Conservation (phyloP, 1,284 basidiomycete species). For the Porogramme epimiltina region DNA sequence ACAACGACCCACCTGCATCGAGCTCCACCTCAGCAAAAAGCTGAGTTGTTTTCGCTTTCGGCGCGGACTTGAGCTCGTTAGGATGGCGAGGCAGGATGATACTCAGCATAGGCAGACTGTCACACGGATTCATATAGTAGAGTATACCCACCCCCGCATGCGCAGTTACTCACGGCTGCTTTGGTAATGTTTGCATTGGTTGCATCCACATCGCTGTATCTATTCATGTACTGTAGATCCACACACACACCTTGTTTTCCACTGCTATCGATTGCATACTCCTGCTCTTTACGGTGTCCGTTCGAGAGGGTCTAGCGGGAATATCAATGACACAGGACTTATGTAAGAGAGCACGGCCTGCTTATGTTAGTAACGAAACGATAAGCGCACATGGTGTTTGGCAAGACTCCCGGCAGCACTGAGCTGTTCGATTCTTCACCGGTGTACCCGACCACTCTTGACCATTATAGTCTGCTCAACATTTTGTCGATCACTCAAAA, state of each 20-base stretch:
- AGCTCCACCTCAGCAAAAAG: neutral
- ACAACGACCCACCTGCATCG: neutral
- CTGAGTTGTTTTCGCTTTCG: neutral
- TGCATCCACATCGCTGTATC: slow-evolving; percentile 21
- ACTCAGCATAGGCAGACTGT: no score
- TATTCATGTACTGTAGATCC: slow-evolving; percentile 22
- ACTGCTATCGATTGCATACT: slow-evolving; percentile 18
- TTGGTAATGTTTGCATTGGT: slow-evolving; percentile 7
- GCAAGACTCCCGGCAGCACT: no score
- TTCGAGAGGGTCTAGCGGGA: no score
- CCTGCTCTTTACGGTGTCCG: neutral
- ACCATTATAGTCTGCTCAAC: no score
- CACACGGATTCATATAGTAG: neutral
- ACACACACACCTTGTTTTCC: slow-evolving; percentile 10
- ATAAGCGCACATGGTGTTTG: no score
- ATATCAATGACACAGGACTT: no score
- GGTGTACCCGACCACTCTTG: no score
- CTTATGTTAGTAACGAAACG: no score
- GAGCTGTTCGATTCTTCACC: no score
- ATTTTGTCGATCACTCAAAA: no score
- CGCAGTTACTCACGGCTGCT: neutral
- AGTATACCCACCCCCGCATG: slow-evolving; percentile 6
- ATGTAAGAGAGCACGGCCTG: no score
- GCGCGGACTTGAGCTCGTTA: neutral
- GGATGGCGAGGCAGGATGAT: no score